phyloP scores from a whole-genome alignment of 768 basidiomycete genomes.

The Harrya chromipes region DNA sequence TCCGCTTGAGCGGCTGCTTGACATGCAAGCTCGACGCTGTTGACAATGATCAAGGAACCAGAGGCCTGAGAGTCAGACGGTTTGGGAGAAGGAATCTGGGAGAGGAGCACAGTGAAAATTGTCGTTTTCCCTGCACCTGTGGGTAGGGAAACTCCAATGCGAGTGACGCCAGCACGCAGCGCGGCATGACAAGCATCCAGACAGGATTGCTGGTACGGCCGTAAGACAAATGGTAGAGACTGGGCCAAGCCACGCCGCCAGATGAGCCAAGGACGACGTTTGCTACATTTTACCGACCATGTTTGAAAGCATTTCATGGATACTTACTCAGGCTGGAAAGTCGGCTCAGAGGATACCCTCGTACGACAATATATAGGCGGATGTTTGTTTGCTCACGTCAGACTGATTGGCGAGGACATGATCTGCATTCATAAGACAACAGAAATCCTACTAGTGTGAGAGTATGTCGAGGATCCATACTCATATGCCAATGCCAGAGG shows the following conservation, averaged over 20 bases:
- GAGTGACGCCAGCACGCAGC: constrained; percentile 58
- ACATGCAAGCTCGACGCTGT: constrained; percentile 82
- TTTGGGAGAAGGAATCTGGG: constrained; percentile 50
- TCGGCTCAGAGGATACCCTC: too few relatives aligned
- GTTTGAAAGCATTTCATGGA: background rate
- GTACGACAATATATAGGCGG: too few relatives aligned
- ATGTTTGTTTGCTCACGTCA: background rate
- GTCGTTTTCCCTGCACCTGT: constrained; percentile 90
- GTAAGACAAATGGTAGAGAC: constrained; percentile 36
- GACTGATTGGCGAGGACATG: background rate
- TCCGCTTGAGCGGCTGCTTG: constrained; percentile 79
- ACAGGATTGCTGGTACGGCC: constrained; percentile 89
- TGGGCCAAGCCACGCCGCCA: constrained; percentile 8
- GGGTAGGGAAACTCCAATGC: constrained; percentile 82
- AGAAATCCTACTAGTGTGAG: constrained; percentile 19
- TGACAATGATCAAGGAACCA: constrained; percentile 79
- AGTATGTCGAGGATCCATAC: constrained; percentile 25
- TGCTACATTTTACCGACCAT: background rate
- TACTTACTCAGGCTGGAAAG: too few relatives aligned
- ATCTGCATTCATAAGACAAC: constrained; percentile 15
- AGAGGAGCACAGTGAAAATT: constrained; percentile 82
- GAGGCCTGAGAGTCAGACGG: constrained; percentile 46
- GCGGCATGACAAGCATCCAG: constrained; percentile 75
- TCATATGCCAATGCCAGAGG: constrained; percentile 18
- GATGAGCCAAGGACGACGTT: background rate